Evolutionary conservation across 2,329 filamentous ascomycete species (phyloP).

Genomic region (Exophiala lecanii-corni): DNA sequence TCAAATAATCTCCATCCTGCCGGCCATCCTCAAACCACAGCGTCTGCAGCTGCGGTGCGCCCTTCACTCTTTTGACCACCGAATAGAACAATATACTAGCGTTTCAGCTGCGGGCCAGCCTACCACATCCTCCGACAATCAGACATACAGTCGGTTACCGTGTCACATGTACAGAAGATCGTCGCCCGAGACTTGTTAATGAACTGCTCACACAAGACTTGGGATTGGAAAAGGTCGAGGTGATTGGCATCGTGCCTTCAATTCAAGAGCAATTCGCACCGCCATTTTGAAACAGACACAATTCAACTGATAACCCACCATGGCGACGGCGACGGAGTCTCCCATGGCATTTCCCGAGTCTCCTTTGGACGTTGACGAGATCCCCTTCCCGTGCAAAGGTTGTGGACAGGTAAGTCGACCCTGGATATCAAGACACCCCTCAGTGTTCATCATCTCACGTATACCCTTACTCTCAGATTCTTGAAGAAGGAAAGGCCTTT

Average conservation of each 20-base stretch:
- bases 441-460: no score
- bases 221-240: not conserved
- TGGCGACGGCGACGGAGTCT: constrained; percentile 57
- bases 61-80: constrained; percentile 1
- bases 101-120: constrained; percentile 18
- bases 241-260: no score
- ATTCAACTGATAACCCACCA: constrained; percentile 14
- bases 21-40: not conserved
- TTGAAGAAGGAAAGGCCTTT: constrained; percentile 98
- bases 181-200: not conserved
- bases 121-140: constrained; percentile 7
- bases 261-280: no score
- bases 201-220: not conserved
- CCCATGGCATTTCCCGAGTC: constrained; percentile 53
- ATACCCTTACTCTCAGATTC: constrained; percentile 57
- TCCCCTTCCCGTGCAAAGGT: constrained; percentile 80
- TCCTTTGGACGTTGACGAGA: constrained; percentile 72
- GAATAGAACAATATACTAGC: no score
- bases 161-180: not conserved
- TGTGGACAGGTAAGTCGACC: constrained; percentile 71
- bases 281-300: no score
- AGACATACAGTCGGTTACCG: not conserved
- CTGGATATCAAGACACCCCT: no score
- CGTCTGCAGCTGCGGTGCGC: not conserved
- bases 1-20: not conserved